Percentiles rank a stretch among this genome's conserved stretches.
Evolutionary conservation across 257 asterid species (phyloP).

Genomic region (Buddleja alternifolia): DNA sequence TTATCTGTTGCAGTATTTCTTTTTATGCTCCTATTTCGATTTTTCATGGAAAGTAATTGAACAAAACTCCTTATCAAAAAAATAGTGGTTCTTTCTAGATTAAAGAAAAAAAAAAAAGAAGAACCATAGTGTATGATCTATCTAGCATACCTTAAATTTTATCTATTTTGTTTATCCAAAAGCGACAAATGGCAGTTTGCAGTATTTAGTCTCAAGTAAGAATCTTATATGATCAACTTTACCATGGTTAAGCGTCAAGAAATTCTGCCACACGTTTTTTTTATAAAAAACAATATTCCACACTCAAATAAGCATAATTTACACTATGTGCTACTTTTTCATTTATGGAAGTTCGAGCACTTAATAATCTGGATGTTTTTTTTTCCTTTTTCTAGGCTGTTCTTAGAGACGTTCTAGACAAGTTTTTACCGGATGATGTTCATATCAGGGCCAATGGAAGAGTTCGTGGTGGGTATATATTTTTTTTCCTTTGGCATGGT

Average conservation of each 20-base stretch:
- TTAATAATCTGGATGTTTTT: slow-evolving; percentile 20
- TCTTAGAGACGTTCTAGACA: slow-evolving; percentile 72
- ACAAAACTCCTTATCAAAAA: background rate
- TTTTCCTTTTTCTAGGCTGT: slow-evolving; percentile 65
- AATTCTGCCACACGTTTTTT: too few species aligned
- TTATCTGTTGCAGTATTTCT: background rate
- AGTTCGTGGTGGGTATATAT: slow-evolving; percentile 76
- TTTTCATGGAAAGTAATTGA: background rate
- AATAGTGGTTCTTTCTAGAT: background rate
- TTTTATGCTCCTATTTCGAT: background rate
- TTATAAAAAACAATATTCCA: too few species aligned
- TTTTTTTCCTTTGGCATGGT: slow-evolving; percentile 14
- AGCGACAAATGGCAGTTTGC: background rate
- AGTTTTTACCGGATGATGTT: slow-evolving; percentile 79
- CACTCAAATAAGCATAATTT: background rate
- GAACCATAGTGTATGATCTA: too few species aligned
- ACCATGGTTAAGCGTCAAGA: slow-evolving; percentile 4
- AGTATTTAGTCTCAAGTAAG: background rate
- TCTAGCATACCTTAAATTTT: background rate
- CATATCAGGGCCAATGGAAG: slow-evolving; percentile 90
- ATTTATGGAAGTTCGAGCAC: slow-evolving; percentile 17
- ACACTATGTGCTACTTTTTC: background rate
- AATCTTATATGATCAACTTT: background rate
- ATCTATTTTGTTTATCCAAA: background rate
- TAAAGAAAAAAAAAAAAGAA: background rate